Evolutionary conservation across 768 basidiomycete genomes (phyloP).

Genomic region (Agrocybe praecox): DNA sequence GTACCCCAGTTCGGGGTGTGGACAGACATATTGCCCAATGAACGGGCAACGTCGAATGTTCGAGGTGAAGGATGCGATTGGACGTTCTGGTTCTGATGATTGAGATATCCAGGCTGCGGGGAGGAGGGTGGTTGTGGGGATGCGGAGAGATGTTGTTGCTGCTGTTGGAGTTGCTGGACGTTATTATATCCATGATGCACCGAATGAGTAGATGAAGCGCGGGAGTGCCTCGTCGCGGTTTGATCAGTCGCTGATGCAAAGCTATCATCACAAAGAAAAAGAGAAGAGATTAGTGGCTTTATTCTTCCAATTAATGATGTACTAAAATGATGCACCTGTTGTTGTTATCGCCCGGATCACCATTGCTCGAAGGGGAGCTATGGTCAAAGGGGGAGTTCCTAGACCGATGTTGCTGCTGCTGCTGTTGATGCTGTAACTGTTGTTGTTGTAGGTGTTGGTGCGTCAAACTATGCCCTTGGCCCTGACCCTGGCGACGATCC

Average conservation of each 20-base stretch:
- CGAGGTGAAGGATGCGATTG: conserved; percentile 29
- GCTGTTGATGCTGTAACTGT: not conserved
- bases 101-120: conserved; percentile 17
- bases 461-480: not conserved
- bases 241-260: conserved; percentile 3
- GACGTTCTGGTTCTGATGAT: not conserved
- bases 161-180: not conserved
- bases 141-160: not conserved
- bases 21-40: conserved; percentile 66
- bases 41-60: conserved; percentile 35
- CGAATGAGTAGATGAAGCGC: conserved; percentile 74
- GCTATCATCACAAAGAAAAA: not conserved
- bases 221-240: conserved; percentile 39
- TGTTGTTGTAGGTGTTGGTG: not conserved
- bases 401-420: conserved; percentile 14
- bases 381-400: conserved; percentile 54
- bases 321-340: conserved; percentile 20
- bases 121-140: conserved; percentile 27
- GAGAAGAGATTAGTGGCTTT: not conserved
- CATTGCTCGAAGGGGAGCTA: conserved; percentile 65
- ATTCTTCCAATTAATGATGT: not conserved
- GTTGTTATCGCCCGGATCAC: conserved; percentile 40
- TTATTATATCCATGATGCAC: conserved; percentile 23
- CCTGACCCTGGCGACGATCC: not conserved
- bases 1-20: conserved; percentile 63